phyloP scores from a whole-genome alignment of 495 filamentous ascomycete species.

The Penicillium lividum region DNA sequence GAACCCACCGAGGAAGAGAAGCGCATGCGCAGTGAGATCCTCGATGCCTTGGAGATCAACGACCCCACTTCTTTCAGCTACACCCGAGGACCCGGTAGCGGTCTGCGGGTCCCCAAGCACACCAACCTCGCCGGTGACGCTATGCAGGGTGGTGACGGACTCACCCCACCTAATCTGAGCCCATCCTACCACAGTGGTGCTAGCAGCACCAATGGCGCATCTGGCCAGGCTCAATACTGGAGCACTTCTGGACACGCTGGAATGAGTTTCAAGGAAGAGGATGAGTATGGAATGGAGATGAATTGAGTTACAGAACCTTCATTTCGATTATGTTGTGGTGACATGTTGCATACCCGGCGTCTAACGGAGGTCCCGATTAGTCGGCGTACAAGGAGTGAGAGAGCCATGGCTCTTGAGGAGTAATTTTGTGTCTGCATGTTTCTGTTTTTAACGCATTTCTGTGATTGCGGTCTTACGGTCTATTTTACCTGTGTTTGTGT shows the following conservation, averaged over 20 bases:
- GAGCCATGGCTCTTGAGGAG: slow-evolving; percentile 22
- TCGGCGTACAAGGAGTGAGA: slow-evolving; percentile 39
- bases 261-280: slow-evolving; percentile 87
- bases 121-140: slow-evolving; percentile 88
- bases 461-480: slow-evolving; percentile 1
- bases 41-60: slow-evolving; percentile 79
- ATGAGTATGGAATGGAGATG: slow-evolving; percentile 85
- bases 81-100: slow-evolving; percentile 77
- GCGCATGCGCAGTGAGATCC: slow-evolving; percentile 89
- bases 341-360: slow-evolving; percentile 48
- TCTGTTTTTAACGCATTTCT: slow-evolving; percentile 14
- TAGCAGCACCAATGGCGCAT: slow-evolving; percentile 50
- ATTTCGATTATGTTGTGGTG: slow-evolving; percentile 23
- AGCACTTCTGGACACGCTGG: slow-evolving; percentile 64
- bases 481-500: background rate
- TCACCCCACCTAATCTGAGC: slow-evolving; percentile 67
- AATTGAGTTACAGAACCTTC: slow-evolving; percentile 35
- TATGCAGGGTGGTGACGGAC: slow-evolving; percentile 46
- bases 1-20: slow-evolving; percentile 89
- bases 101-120: slow-evolving; percentile 87
- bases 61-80: slow-evolving; percentile 73
- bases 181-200: slow-evolving; percentile 66
- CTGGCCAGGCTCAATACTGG: slow-evolving; percentile 65
- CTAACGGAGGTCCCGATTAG: slow-evolving; percentile 26
- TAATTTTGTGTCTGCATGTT: slow-evolving; percentile 19